phyloP scores from a whole-genome alignment of 2,329 filamentous ascomycete genomes.

The Aphanocladium album region DNA sequence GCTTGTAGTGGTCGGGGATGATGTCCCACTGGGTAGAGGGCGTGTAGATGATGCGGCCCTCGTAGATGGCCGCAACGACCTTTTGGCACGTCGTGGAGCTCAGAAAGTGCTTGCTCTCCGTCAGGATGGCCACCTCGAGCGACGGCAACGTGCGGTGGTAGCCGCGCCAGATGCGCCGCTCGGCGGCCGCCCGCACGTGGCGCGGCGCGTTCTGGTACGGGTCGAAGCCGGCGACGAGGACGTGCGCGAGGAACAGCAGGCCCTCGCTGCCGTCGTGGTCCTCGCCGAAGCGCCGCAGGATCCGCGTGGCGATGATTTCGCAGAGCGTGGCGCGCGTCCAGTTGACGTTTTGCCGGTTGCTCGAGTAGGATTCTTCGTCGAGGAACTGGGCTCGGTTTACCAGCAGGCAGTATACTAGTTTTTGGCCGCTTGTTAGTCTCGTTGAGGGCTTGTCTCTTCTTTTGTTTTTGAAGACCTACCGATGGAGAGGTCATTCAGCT shows the following conservation, averaged over 20 bases:
- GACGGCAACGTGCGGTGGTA: slow-evolving; percentile 63
- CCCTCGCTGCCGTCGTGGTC: slow-evolving; percentile 67
- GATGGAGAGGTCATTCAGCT: slow-evolving; percentile 73
- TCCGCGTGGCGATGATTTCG: slow-evolving; percentile 73
- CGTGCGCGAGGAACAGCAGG: slow-evolving; percentile 68
- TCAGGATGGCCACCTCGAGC: slow-evolving; percentile 77
- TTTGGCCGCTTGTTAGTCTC: neutral
- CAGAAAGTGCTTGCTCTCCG: slow-evolving; percentile 73
- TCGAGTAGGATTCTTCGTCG: slow-evolving; percentile 68
- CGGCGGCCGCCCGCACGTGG: slow-evolving; percentile 56
- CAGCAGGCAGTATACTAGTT: slow-evolving; percentile 76
- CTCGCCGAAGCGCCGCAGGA: slow-evolving; percentile 73
- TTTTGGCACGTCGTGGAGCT: slow-evolving; percentile 74
- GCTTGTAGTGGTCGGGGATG: slow-evolving; percentile 80
- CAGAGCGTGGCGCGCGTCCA: slow-evolving; percentile 73
- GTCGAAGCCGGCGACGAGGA: slow-evolving; percentile 77
- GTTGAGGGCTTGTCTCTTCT: neutral
- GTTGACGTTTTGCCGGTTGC: slow-evolving; percentile 76
- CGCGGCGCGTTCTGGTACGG: slow-evolving; percentile 78
- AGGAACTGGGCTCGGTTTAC: slow-evolving; percentile 79
- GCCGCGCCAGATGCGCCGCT: slow-evolving; percentile 42
- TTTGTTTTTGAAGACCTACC: slow-evolving; percentile 37
- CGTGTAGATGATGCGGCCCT: slow-evolving; percentile 75
- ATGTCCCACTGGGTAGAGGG: slow-evolving; percentile 78
- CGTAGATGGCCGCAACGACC: slow-evolving; percentile 78